phyloP scores from a whole-genome alignment of 2,329 filamentous ascomycete genomes.

The Fusarium redolens region DNA sequence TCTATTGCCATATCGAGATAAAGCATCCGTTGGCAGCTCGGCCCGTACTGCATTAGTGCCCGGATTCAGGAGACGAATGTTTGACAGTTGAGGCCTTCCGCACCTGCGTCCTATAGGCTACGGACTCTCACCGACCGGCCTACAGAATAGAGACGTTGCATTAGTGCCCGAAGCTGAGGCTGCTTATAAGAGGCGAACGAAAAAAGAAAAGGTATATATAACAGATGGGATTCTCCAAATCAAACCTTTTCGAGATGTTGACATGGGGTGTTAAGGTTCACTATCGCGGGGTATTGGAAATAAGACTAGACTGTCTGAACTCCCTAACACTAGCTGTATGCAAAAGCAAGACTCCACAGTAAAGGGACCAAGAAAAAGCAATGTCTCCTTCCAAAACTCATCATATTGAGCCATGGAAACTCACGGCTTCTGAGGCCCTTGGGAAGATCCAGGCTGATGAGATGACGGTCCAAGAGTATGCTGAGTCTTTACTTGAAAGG shows the following conservation, averaged over 20 bases:
- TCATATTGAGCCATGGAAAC: constrained; percentile 32
- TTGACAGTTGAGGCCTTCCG: constrained; percentile 18
- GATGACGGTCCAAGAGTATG: constrained; percentile 63
- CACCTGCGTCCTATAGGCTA: constrained; percentile 16
- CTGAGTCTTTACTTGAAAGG: constrained; percentile 57
- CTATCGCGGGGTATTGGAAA: background rate
- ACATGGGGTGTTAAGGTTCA: background rate
- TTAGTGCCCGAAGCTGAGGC: constrained; percentile 3
- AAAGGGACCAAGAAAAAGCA: background rate
- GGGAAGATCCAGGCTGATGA: constrained; percentile 53
- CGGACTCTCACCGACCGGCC: constrained; percentile 14
- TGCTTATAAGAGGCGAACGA: background rate
- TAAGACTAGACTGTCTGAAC: background rate
- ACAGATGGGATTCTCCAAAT: background rate
- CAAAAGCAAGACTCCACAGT: background rate
- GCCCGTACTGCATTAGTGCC: constrained; percentile 33
- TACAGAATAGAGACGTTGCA: constrained; percentile 14
- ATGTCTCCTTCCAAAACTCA: constrained; percentile 29
- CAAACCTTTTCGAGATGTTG: background rate
- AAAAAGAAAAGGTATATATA: background rate
- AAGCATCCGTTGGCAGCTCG: constrained; percentile 25
- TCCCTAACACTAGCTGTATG: background rate
- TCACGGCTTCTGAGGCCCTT: constrained; percentile 58
- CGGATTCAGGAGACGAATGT: background rate
- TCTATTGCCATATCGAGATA: constrained; percentile 12